Percentiles rank a stretch among this genome's conserved stretches.
Evolutionary conservation across 495 filamentous ascomycete species (phyloP).

Genomic region (Aspergillus bridgeri): DNA sequence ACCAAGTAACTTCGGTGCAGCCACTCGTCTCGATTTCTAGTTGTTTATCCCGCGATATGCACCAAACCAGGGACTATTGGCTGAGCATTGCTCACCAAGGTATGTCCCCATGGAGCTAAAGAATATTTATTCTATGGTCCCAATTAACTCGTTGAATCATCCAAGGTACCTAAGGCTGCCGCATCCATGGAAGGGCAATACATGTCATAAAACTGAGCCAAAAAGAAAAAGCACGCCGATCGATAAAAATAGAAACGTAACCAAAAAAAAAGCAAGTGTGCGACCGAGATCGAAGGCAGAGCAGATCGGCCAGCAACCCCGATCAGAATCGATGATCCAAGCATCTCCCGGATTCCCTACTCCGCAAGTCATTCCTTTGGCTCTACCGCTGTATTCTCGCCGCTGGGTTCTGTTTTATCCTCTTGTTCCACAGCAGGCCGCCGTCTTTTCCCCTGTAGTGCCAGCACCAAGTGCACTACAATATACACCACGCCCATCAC

Average conservation of each 20-base stretch:
- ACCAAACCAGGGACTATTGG: too few relatives aligned
- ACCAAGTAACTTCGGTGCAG: too few relatives aligned
- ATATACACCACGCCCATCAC: constrained; percentile 49
- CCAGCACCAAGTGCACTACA: constrained; percentile 14
- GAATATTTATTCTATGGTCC: not conserved
- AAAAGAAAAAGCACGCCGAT: not conserved
- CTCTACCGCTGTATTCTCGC: not conserved
- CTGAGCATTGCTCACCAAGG: too few relatives aligned
- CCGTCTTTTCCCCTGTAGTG: not conserved
- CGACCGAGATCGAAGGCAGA: not conserved
- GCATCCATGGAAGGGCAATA: not conserved
- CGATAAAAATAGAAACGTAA: not conserved
- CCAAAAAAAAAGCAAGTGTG: not conserved
- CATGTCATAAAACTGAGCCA: not conserved
- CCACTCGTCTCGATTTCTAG: too few relatives aligned
- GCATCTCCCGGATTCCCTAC: not conserved
- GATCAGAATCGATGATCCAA: not conserved
- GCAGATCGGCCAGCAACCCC: not conserved
- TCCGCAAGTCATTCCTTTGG: not conserved
- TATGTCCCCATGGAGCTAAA: too few relatives aligned
- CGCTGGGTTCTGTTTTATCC: not conserved
- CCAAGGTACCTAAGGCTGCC: not conserved
- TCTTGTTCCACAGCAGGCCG: not conserved
- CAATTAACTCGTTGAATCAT: not conserved
- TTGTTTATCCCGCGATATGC: too few relatives aligned